Percentiles rank a stretch among this genome's conserved stretches.
Evolutionary conservation across 306 rosid species (phyloP).

Genomic region (Cercis canadensis): DNA sequence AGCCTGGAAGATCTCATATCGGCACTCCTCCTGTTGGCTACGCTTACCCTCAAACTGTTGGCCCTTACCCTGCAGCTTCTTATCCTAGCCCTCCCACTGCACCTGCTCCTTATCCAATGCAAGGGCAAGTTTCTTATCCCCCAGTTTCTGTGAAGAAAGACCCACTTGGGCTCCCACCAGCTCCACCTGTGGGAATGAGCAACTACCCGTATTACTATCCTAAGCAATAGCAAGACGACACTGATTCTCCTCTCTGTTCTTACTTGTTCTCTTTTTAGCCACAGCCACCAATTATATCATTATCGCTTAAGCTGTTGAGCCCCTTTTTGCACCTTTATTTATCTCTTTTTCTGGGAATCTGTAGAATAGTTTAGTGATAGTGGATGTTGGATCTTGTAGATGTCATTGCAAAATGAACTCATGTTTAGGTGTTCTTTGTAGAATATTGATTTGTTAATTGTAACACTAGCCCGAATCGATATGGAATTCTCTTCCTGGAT

Average conservation of each 20-base stretch:
- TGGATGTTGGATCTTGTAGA: background rate
- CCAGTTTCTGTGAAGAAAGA: slow-evolving; percentile 54
- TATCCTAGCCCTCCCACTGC: slow-evolving; percentile 56
- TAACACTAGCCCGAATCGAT: slow-evolving; percentile 15
- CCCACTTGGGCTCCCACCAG: slow-evolving; percentile 43
- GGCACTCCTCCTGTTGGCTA: slow-evolving; percentile 50
- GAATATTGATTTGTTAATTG: slow-evolving; percentile 19
- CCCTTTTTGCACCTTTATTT: slow-evolving; percentile 23
- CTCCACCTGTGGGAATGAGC: slow-evolving; percentile 57
- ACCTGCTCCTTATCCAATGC: slow-evolving; percentile 55
- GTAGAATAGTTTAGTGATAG: background rate
- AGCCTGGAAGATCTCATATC: slow-evolving; percentile 58
- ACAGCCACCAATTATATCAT: background rate
- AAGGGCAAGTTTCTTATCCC: slow-evolving; percentile 61
- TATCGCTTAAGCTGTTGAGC: background rate
- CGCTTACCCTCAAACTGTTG: slow-evolving; percentile 59
- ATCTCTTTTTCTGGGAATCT: background rate
- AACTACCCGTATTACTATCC: slow-evolving; percentile 69
- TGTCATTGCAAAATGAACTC: background rate
- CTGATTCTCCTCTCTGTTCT: slow-evolving; percentile 5
- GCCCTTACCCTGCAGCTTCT: slow-evolving; percentile 57
- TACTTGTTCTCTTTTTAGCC: slow-evolving; percentile 15
- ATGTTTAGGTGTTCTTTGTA: background rate
- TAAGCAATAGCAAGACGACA: slow-evolving; percentile 54
- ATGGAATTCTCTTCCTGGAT: background rate